Percentiles rank a stretch among this genome's conserved stretches.
Evolutionary conservation across 179 eudicot species (phyloP).

Genomic region (Kewa caespitosa): DNA sequence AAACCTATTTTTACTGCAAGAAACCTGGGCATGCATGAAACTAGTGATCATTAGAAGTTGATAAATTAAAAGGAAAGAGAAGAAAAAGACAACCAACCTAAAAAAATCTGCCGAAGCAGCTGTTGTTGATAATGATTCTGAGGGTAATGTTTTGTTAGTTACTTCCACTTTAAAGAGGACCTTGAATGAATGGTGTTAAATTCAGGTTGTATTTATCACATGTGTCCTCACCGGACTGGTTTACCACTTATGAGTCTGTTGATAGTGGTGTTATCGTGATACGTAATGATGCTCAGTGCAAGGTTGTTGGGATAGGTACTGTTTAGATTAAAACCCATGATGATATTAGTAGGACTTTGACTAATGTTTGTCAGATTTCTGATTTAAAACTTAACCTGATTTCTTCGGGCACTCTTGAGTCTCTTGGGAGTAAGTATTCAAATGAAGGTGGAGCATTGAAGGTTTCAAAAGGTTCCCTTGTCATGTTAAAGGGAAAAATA

Average conservation of each 20-base stretch:
- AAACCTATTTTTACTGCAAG: not conserved
- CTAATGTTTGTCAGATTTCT: slow-evolving; percentile 11
- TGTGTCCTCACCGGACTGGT: not conserved
- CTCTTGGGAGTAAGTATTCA: slow-evolving; percentile 6
- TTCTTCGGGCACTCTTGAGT: slow-evolving; percentile 15
- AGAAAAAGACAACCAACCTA: not conserved
- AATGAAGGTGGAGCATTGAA: not conserved
- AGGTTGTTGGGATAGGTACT: slow-evolving; percentile 4
- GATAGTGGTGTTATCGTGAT: slow-evolving; percentile 12
- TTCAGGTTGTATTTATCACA: not conserved
- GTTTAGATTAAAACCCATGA: slow-evolving; percentile 18
- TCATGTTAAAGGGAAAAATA: not conserved
- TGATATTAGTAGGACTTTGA: slow-evolving; percentile 11
- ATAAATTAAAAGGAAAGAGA: not conserved
- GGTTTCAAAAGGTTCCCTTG: not conserved
- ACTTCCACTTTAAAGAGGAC: not conserved
- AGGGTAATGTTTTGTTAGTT: not conserved
- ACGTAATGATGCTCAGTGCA: slow-evolving; percentile 11
- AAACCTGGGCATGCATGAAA: not conserved
- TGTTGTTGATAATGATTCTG: not conserved
- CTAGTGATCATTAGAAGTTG: not conserved
- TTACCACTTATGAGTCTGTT: not conserved
- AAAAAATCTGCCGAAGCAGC: not conserved
- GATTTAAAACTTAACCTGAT: slow-evolving; percentile 11
- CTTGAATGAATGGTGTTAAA: not conserved